Percentiles rank a stretch among this genome's conserved stretches.
phyloP scores from a whole-genome alignment of 108 stramenopile species.

The Stephanodiscus triporus region DNA sequence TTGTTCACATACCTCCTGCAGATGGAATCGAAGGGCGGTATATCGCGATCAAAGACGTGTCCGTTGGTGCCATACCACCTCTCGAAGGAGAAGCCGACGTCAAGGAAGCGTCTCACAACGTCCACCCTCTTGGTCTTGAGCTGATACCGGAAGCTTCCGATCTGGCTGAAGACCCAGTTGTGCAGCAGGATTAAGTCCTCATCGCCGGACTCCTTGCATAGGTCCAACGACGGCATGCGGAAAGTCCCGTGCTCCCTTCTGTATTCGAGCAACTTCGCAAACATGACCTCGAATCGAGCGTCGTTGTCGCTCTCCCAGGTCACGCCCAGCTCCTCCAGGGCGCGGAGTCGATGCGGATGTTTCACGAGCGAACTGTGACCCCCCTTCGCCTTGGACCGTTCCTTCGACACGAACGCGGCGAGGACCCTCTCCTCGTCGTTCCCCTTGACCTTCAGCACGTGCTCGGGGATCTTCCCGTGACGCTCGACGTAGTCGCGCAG shows the following conservation, averaged over 20 bases:
- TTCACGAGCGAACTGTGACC: conserved; percentile 12
- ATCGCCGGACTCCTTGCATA: conserved; percentile 40
- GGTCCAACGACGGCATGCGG: conserved; percentile 34
- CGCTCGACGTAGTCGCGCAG: conserved; percentile 21
- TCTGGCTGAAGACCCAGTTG: conserved; percentile 49
- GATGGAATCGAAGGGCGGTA: conserved; percentile 38
- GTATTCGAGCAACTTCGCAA: conserved; percentile 40
- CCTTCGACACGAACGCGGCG: conserved; percentile 24
- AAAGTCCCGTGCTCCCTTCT: conserved; percentile 43
- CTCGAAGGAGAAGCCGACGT: conserved; percentile 49
- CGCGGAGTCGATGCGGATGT: conserved; percentile 34
- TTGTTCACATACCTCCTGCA: conserved; percentile 40
- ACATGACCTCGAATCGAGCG: conserved; percentile 46
- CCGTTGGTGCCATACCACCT: conserved; percentile 43
- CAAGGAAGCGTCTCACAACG: conserved; percentile 38
- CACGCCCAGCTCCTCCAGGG: conserved; percentile 30
- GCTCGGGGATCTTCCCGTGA: conserved; percentile 25
- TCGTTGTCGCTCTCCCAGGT: conserved; percentile 31
- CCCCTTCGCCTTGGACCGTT: conserved; percentile 34
- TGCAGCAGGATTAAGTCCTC: conserved; percentile 39
- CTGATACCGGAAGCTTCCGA: conserved; percentile 38
- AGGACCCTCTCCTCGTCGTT: conserved; percentile 17
- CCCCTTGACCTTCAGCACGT: conserved; percentile 2
- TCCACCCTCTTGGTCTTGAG: conserved; percentile 31
- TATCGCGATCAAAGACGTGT: conserved; percentile 42